phyloP scores from a whole-genome alignment of 2,329 filamentous ascomycete species.

The Hypoxylon rubiginosum region DNA sequence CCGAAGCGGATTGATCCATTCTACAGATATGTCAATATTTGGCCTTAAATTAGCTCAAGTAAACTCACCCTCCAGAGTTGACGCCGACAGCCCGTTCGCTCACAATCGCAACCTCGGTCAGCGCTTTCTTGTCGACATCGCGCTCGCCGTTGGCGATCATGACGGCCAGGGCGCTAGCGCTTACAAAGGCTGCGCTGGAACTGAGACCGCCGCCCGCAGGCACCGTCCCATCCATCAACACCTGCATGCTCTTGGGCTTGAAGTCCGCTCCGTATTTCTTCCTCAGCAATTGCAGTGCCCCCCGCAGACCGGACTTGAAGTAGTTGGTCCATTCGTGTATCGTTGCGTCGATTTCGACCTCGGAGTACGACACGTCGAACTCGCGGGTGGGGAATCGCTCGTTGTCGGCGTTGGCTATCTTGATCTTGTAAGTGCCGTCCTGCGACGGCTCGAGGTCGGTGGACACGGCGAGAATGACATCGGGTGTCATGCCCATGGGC shows the following conservation, averaged over 20 bases:
- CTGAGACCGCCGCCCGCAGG: slow-evolving; percentile 92
- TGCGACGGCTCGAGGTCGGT: slow-evolving; percentile 61
- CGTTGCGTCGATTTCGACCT: slow-evolving; percentile 85
- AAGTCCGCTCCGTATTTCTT: slow-evolving; percentile 73
- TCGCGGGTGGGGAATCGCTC: slow-evolving; percentile 81
- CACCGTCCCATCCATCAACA: slow-evolving; percentile 91
- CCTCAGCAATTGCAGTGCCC: slow-evolving; percentile 82
- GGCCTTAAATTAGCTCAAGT: slow-evolving; percentile 30
- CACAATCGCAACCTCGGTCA: slow-evolving; percentile 93
- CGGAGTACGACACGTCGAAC: slow-evolving; percentile 76
- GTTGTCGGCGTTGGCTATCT: slow-evolving; percentile 83
- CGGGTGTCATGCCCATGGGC: slow-evolving; percentile 93
- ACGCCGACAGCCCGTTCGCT: slow-evolving; percentile 95
- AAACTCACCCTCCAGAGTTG: slow-evolving; percentile 87
- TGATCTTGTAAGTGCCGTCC: slow-evolving; percentile 73
- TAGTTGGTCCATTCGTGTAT: slow-evolving; percentile 98
- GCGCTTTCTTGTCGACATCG: slow-evolving; percentile 87
- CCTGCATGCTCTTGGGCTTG: slow-evolving; percentile 81
- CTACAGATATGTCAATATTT: slow-evolving; percentile 58
- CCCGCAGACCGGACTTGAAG: slow-evolving; percentile 91
- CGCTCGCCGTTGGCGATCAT: slow-evolving; percentile 86
- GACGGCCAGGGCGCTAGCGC: slow-evolving; percentile 87
- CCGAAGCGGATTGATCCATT: slow-evolving; percentile 97
- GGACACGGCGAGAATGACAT: slow-evolving; percentile 87
- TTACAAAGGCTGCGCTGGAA: slow-evolving; percentile 94